These are phyloP conservation scores for Gonium pectorale DNA, from an alignment of 139 green algal genomes.

Conservation along the genomic window DNA sequence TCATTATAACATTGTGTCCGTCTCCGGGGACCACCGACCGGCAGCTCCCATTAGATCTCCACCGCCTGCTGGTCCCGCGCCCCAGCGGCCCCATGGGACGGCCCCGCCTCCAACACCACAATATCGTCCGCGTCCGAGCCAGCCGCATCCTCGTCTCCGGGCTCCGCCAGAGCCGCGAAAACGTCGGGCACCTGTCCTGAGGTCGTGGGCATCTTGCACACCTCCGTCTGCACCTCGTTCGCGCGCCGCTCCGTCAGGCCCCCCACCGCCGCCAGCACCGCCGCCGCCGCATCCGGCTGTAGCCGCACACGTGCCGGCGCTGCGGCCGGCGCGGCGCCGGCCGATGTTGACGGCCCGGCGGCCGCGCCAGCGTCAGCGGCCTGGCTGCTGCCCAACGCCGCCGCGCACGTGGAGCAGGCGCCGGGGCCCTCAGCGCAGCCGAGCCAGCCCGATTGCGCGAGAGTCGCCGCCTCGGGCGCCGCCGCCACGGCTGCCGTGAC, in stretches of 20 bases:
- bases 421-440: background rate
- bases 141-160: background rate
- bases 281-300: background rate
- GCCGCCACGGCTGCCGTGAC: background rate
- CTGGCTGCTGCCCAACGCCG: background rate
- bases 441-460: background rate
- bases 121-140: conserved; percentile 3
- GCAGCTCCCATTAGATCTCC: too few species aligned
- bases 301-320: background rate
- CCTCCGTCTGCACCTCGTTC: background rate
- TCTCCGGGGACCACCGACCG: too few species aligned
- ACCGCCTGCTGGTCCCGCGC: background rate
- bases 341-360: background rate
- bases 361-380: background rate
- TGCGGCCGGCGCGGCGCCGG: background rate
- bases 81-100: background rate
- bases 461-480: background rate
- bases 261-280: conserved; percentile 4
- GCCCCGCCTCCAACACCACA: background rate
- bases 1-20: too few species aligned
- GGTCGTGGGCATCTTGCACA: conserved; percentile 26
- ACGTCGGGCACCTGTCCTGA: background rate
- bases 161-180: background rate
- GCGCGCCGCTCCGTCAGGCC: background rate
- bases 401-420: background rate